Percentiles rank a stretch among this genome's conserved stretches.
Conservation (phyloP, 2,329 filamentous ascomycete species). For the Diplodia seriata region DNA sequence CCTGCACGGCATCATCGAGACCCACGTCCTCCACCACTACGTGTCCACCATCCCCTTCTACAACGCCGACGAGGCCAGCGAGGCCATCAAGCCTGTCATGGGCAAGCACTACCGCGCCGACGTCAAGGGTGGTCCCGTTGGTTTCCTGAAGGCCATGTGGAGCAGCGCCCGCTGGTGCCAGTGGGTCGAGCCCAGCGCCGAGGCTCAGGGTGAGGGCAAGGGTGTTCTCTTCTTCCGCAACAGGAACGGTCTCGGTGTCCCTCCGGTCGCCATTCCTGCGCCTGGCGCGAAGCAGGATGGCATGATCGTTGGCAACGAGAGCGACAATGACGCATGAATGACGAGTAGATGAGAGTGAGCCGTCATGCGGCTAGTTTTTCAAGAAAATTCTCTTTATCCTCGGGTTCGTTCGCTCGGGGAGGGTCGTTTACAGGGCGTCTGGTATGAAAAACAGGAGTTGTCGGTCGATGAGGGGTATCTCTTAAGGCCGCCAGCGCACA, state of each 20-base stretch:
- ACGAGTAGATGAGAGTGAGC: not conserved
- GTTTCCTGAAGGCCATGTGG: conserved; percentile 87
- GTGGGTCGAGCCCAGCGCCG: conserved; percentile 93
- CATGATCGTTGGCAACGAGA: conserved; percentile 32
- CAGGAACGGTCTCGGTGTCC: conserved; percentile 80
- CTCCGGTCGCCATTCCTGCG: conserved; percentile 55
- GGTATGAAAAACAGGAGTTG: conserved; percentile 8
- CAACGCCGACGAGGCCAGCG: conserved; percentile 90
- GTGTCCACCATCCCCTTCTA: conserved; percentile 96
- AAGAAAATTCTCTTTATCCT: not conserved
- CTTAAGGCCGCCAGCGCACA: not conserved
- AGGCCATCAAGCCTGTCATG: conserved; percentile 95
- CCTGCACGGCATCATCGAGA: conserved; percentile 96
- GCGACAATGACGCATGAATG: conserved; percentile 31
- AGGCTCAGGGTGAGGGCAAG: conserved; percentile 79
- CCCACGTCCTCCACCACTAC: conserved; percentile 97
- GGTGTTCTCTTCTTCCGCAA: conserved; percentile 95
- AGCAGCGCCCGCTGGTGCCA: conserved; percentile 85
- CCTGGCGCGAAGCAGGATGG: conserved; percentile 36
- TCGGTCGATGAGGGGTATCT: not conserved
- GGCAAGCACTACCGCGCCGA: conserved; percentile 92
- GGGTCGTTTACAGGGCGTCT: not conserved
- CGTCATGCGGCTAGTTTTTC: not conserved
- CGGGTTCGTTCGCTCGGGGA: not conserved
- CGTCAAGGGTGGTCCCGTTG: conserved; percentile 74